Conservation (phyloP, 2,329 filamentous ascomycete genomes). For the Tetracladium maxilliforme region DNA sequence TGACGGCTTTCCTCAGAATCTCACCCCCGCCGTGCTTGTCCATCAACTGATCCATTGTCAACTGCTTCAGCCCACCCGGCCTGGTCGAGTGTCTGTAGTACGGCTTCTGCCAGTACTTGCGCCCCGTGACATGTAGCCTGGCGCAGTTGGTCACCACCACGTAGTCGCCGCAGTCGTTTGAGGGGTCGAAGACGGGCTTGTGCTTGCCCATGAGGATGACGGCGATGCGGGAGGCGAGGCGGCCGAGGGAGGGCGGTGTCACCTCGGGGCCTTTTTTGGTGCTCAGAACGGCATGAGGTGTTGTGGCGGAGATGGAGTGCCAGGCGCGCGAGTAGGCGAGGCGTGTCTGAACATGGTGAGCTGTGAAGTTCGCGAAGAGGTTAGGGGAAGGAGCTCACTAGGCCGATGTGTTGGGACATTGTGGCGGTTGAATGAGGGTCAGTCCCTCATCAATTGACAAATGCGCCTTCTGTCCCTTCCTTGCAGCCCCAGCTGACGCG, state of each 20-base stretch:
- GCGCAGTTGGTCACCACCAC: constrained; percentile 87
- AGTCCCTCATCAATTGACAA: constrained; percentile 8
- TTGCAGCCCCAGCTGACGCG: too few species aligned
- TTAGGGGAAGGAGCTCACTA: constrained; percentile 34
- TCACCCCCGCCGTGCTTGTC: constrained; percentile 87
- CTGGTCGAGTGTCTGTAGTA: constrained; percentile 93
- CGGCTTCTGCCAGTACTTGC: constrained; percentile 84
- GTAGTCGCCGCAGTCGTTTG: constrained; percentile 97
- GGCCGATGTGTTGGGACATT: constrained; percentile 71
- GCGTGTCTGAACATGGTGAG: constrained; percentile 49
- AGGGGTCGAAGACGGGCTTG: constrained; percentile 95
- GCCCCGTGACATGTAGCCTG: constrained; percentile 75
- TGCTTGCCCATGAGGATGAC: constrained; percentile 92
- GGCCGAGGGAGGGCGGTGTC: constrained; percentile 69
- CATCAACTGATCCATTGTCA: constrained; percentile 93
- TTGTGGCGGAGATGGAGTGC: constrained; percentile 70
- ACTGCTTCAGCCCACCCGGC: constrained; percentile 70
- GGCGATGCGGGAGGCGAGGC: constrained; percentile 78
- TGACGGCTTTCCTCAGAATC: constrained; percentile 79
- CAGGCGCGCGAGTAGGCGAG: constrained; percentile 93
- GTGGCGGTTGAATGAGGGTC: constrained; percentile 12
- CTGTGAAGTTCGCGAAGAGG: constrained; percentile 1
- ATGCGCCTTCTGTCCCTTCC: constrained; percentile 3
- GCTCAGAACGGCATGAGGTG: constrained; percentile 42
- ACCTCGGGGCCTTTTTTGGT: constrained; percentile 24